Conservation (phyloP, 768 basidiomycete genomes). For the Naganishia onofrii region DNA sequence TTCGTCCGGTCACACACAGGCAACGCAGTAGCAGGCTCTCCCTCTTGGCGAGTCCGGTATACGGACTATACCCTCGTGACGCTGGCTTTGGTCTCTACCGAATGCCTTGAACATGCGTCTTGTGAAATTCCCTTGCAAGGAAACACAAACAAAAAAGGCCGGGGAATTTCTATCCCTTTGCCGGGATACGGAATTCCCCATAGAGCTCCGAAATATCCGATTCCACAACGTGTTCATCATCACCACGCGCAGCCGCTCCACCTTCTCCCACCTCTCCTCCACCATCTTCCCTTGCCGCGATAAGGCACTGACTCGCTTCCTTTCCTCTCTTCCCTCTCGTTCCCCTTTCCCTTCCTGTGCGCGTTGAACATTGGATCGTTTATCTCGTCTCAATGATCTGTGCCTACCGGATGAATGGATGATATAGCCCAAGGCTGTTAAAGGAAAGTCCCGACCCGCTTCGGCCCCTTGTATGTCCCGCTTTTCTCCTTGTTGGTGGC, state of each 20-base stretch:
- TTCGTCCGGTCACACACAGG: neutral
- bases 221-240: neutral
- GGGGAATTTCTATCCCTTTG: conserved; percentile 2
- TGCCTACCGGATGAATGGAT: conserved; percentile 3
- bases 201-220: conserved; percentile 23
- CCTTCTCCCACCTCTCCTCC: neutral
- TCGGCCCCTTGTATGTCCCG: conserved; percentile 50
- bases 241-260: neutral
- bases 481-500: neutral
- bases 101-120: neutral
- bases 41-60: neutral
- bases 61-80: neutral
- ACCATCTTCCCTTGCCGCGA: neutral
- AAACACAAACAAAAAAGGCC: conserved; percentile 16
- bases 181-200: conserved; percentile 6
- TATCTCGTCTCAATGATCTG: conserved; percentile 49
- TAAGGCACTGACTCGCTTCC: conserved; percentile 18
- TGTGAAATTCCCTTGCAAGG: too few relatives aligned
- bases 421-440: conserved; percentile 52
- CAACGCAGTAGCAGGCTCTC: neutral
- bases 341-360: conserved; percentile 31
- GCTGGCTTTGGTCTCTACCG: neutral
- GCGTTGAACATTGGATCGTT: conserved; percentile 21
- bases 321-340: conserved; percentile 11
- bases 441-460: conserved; percentile 53